phyloP scores from a whole-genome alignment of 441 rosid species.

The Geranium incanum region DNA sequence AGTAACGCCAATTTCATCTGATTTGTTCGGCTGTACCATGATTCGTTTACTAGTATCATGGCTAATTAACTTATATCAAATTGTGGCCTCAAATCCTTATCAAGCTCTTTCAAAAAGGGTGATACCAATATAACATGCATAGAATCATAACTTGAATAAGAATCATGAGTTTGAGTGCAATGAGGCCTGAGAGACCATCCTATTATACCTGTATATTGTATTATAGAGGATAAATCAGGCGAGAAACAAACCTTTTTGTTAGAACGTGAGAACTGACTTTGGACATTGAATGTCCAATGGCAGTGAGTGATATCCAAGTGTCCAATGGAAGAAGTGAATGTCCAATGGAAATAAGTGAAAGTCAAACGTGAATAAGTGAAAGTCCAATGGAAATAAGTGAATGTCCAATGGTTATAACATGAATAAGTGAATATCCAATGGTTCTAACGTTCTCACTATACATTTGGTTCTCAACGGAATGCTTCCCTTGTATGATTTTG shows the following conservation, averaged over 20 bases:
- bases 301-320: too few relatives aligned
- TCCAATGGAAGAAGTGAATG: too few relatives aligned
- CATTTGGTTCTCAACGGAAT: too few relatives aligned
- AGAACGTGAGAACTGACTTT: too few relatives aligned
- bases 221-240: neutral
- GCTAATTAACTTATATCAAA: constrained; percentile 7
- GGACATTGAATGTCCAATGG: too few relatives aligned
- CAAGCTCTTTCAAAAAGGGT: constrained; percentile 3
- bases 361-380: too few relatives aligned
- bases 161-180: neutral
- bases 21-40: constrained; percentile 4
- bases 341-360: too few relatives aligned
- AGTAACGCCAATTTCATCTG: neutral
- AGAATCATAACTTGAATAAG: constrained; percentile 11
- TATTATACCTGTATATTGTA: neutral
- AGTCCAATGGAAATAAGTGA: too few relatives aligned
- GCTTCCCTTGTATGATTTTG: neutral
- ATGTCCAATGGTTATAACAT: too few relatives aligned
- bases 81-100: constrained; percentile 6
- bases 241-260: too few relatives aligned
- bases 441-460: too few relatives aligned
- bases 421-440: too few relatives aligned
- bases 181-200: neutral
- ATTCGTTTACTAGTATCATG: constrained; percentile 4
- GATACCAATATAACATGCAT: neutral